These are phyloP conservation scores for Polytrichum formosum DNA, from an alignment of 225 moss, liverwort and hornwort genomes.

Conservation along the genomic window DNA sequence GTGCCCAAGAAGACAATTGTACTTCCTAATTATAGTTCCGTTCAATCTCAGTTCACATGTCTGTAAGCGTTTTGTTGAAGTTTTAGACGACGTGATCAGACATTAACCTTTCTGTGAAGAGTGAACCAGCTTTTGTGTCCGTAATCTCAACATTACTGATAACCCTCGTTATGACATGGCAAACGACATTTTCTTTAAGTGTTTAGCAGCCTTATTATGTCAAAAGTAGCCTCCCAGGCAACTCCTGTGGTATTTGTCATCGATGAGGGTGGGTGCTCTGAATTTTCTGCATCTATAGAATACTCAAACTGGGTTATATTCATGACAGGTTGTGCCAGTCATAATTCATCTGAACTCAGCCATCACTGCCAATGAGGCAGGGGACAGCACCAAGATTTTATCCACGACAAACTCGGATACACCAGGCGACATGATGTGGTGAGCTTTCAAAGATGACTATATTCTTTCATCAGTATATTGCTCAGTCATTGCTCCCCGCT, in stretches of 20 bases:
- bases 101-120: not conserved
- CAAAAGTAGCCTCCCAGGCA: too few relatives aligned
- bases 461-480: not conserved
- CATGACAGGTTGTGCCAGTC: conserved; percentile 7
- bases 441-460: not conserved
- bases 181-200: not conserved
- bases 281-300: not conserved
- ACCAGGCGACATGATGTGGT: conserved; percentile 11
- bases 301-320: not conserved
- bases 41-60: too few relatives aligned
- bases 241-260: too few relatives aligned
- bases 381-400: not conserved
- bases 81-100: too few relatives aligned
- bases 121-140: not conserved
- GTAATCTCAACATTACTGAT: too few relatives aligned
- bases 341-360: conserved; percentile 3
- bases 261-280: not conserved
- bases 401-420: not conserved
- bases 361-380: not conserved
- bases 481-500: too few relatives aligned
- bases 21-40: too few relatives aligned
- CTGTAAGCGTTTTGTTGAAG: too few relatives aligned
- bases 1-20: too few relatives aligned
- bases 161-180: too few relatives aligned
- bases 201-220: too few relatives aligned